Conservation (phyloP, 495 filamentous ascomycete species). For the Penicillium steckii region DNA sequence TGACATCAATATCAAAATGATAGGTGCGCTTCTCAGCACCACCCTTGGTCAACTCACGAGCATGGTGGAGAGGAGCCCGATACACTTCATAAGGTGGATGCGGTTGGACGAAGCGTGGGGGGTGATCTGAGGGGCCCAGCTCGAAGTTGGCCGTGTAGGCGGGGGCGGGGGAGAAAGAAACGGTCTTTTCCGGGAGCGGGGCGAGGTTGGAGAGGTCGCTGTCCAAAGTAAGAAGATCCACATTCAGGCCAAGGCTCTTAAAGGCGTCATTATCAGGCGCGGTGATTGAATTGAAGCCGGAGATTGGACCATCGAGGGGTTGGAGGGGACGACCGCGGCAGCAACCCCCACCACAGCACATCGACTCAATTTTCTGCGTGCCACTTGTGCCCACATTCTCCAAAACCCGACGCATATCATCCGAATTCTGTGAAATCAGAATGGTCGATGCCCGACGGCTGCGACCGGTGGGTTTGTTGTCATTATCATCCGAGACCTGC, state of each 20-base stretch:
- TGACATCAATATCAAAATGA: slow-evolving; percentile 96
- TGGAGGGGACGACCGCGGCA: slow-evolving; percentile 67
- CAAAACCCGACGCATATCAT: slow-evolving; percentile 68
- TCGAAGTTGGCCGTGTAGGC: slow-evolving; percentile 32
- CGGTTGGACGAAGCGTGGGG: slow-evolving; percentile 89
- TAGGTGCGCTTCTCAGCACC: slow-evolving; percentile 96
- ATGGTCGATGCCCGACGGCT: slow-evolving; percentile 75
- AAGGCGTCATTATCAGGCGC: slow-evolving; percentile 77
- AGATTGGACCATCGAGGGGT: slow-evolving; percentile 42
- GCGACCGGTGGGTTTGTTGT: slow-evolving; percentile 34
- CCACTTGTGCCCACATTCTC: slow-evolving; percentile 41
- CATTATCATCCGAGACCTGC: slow-evolving; percentile 43
- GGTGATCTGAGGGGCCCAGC: slow-evolving; percentile 52
- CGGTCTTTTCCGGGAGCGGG: slow-evolving; percentile 70
- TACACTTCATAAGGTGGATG: slow-evolving; percentile 91
- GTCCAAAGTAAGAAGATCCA: slow-evolving; percentile 67
- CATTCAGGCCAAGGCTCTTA: slow-evolving; percentile 68
- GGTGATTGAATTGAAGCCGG: slow-evolving; percentile 53
- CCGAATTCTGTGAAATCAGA: slow-evolving; percentile 71
- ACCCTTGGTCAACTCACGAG: slow-evolving; percentile 81
- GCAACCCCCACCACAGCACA: slow-evolving; percentile 93
- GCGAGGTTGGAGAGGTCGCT: slow-evolving; percentile 67
- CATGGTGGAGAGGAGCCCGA: slow-evolving; percentile 75
- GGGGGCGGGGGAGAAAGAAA: slow-evolving; percentile 58
- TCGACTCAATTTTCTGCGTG: slow-evolving; percentile 55